These are phyloP conservation scores for Solanum chmielewskii DNA, from an alignment of 257 asterid genomes.

Conservation along the genomic window DNA sequence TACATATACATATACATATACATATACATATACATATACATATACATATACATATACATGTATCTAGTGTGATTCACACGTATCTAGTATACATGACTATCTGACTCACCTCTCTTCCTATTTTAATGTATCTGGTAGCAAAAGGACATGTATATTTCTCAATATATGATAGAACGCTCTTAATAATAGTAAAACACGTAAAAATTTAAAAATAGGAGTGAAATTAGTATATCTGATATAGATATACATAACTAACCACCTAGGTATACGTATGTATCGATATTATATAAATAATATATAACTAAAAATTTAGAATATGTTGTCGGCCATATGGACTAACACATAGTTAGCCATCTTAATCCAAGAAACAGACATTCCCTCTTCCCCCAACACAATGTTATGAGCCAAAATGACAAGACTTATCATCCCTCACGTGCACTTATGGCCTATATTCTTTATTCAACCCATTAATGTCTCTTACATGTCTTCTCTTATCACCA, in stretches of 20 bases:
- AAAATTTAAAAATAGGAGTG: too few species aligned
- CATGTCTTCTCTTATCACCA: neutral
- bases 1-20: too few species aligned
- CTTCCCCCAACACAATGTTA: neutral
- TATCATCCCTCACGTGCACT: neutral
- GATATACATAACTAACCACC: too few species aligned
- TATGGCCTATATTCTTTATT: neutral
- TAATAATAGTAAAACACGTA: too few species aligned
- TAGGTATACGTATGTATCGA: too few species aligned
- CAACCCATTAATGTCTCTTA: neutral
- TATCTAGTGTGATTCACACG: neutral
- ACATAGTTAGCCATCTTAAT: neutral
- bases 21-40: too few species aligned
- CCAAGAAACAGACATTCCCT: neutral
- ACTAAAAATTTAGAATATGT: neutral
- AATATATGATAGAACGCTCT: too few species aligned
- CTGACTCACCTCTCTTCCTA: neutral
- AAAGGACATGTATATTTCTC: neutral
- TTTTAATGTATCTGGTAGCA: neutral
- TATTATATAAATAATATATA: too few species aligned
- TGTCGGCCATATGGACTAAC: neutral
- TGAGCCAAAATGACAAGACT: neutral
- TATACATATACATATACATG: too few species aligned
- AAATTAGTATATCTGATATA: too few species aligned
- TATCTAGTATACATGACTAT: neutral